Evolutionary conservation across 2,329 filamentous ascomycete genomes (phyloP).

Genomic region (Camillea tinctor): DNA sequence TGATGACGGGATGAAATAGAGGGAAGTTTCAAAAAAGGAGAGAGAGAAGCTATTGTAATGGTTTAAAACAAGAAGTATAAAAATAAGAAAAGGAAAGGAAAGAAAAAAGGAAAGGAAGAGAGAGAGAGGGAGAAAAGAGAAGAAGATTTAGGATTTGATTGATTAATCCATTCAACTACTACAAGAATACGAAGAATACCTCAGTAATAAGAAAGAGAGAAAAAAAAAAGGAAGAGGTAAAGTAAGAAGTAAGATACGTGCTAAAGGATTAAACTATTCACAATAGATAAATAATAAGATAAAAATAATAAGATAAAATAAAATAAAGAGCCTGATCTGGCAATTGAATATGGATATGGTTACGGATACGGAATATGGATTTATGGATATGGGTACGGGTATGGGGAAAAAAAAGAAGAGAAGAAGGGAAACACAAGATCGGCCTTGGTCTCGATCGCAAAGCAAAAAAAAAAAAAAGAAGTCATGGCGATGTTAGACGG

Average conservation of each 20-base stretch:
- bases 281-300: background rate
- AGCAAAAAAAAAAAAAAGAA: too few species aligned
- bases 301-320: too few species aligned
- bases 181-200: background rate
- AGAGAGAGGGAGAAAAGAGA: slow-evolving; percentile 7
- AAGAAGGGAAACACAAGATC: background rate
- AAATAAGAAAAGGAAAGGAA: background rate
- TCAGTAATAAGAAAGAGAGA: background rate
- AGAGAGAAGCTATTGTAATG: background rate
- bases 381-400: background rate
- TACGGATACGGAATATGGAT: too few species aligned
- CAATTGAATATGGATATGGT: background rate
- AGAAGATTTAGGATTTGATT: background rate
- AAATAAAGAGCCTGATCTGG: background rate
- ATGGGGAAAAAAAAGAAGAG: background rate
- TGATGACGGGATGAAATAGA: slow-evolving; percentile 1
- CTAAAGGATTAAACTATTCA: background rate
- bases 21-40: background rate
- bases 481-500: background rate
- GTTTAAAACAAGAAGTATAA: background rate
- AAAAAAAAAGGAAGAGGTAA: background rate
- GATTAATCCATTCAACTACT: background rate
- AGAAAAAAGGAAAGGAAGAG: background rate
- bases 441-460: background rate
- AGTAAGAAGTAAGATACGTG: background rate